phyloP scores from a whole-genome alignment of 1,139 yeast species.

The Entelexis paramagnoliae region DNA sequence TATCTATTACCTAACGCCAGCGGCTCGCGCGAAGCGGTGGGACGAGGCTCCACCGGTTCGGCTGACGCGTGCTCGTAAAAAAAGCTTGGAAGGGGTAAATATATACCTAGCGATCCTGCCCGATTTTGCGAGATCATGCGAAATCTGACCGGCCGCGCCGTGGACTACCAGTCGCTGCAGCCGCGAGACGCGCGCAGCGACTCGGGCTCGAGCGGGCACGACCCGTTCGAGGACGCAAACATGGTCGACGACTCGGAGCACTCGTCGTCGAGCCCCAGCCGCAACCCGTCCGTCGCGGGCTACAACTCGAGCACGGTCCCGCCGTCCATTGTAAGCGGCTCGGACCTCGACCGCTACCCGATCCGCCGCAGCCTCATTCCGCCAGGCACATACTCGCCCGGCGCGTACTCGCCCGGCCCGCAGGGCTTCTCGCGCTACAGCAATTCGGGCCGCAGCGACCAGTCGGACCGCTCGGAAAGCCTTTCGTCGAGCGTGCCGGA shows the following conservation, averaged over 20 bases:
- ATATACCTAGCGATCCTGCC: too few relatives aligned
- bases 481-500: constrained; percentile 12
- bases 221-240: not conserved
- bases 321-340: constrained; percentile 22
- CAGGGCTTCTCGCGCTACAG: constrained; percentile 16
- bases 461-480: constrained; percentile 14
- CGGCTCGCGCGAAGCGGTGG: too few relatives aligned
- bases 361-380: constrained; percentile 24
- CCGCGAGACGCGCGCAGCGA: constrained; percentile 5
- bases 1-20: too few relatives aligned
- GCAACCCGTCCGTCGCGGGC: not conserved
- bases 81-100: too few relatives aligned
- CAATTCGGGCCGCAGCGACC: not conserved
- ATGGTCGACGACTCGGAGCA: not conserved
- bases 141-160: constrained; percentile 16
- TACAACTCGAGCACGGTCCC: constrained; percentile 4
- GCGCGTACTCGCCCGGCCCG: constrained; percentile 9
- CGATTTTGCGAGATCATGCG: constrained; percentile 3
- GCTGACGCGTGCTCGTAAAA: too few relatives aligned
- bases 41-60: too few relatives aligned
- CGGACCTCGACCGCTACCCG: constrained; percentile 34
- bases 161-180: constrained; percentile 17
- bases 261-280: not conserved
- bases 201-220: not conserved
- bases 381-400: constrained; percentile 8